Evolutionary conservation across 129 eudicot genomes (phyloP), one percentile per base, ranked within the genome.

Genomic region (Logfia minima): DNA sequence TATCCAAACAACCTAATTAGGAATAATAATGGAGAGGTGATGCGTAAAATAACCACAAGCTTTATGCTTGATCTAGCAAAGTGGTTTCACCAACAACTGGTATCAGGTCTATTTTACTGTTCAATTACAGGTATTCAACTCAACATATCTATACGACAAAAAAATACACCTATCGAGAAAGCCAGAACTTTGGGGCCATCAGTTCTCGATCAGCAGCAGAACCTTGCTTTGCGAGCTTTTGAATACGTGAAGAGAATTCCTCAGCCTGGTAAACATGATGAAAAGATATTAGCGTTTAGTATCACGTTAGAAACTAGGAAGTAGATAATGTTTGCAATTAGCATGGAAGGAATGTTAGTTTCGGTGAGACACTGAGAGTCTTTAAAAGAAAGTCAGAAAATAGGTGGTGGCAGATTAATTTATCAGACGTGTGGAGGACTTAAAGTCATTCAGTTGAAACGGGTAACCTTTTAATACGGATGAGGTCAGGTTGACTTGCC

Each of bases 181-280:
- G 75, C 99, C 97, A 91, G 13, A 84, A 84, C 78, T 87, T 94
- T 13, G 90, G 92, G 76, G 83, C 88, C 75, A 66, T 76, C 56
- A 81, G 37, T 39, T 86, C 96, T 13, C 96, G 91, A 71, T 91
- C 87, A 51, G 88, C 99, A 56, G 87, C 87, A 78, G 97, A 86
- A 35, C 99, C 99, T 78, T 91, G 93, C 68, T 77, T 91, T 5
- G 96, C 96, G 32, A 91, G 85, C 71, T 86, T 91, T 81, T 91
- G 96, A 75, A 91, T 91, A 14, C 90, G 92, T 5, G 89, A 84
- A 8, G 99, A 94, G 76, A 94, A 94, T 56, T 94, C 99, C 85
- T 89, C 96, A 18, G 99, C 97, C 97, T 94, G 84, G 11, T 71
- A 5, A 7, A 28, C 63, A 70, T 64, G 35, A 39, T n/a, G 63